Percentiles rank a stretch among this genome's conserved stretches.
phyloP scores from a whole-genome alignment of 2,329 filamentous ascomycete genomes.

The Xylariaceae sp. region DNA sequence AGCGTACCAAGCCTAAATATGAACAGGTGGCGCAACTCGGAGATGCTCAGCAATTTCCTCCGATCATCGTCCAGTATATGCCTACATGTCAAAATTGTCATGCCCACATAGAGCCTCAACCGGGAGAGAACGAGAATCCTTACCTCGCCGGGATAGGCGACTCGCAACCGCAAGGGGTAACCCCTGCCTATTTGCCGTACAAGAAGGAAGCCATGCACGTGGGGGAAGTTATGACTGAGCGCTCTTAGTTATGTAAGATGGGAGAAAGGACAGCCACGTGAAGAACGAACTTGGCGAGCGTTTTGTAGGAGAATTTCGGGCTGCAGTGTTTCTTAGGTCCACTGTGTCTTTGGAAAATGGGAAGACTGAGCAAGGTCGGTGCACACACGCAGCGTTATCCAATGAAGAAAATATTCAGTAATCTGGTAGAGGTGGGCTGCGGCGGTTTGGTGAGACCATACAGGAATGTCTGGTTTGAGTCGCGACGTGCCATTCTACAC shows the following conservation, averaged over 20 bases:
- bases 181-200: constrained; percentile 4
- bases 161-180: constrained; percentile 24
- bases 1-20: constrained; percentile 13
- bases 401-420: too few relatives aligned
- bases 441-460: too few relatives aligned
- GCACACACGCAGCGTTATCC: too few relatives aligned
- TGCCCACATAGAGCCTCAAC: constrained; percentile 5
- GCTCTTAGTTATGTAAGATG: not conserved
- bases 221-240: not conserved
- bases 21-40: not conserved
- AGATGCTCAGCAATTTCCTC: constrained; percentile 6
- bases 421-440: too few relatives aligned
- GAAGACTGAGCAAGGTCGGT: too few relatives aligned
- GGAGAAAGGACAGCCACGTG: not conserved
- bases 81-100: constrained; percentile 18
- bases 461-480: too few relatives aligned
- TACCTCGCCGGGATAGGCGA: constrained; percentile 20
- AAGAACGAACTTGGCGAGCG: not conserved
- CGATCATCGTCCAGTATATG: constrained; percentile 26
- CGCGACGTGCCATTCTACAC: too few relatives aligned
- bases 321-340: too few relatives aligned
- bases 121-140: constrained; percentile 3
- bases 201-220: not conserved
- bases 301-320: not conserved
- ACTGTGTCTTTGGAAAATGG: too few relatives aligned